Percentiles rank a stretch among this genome's conserved stretches.
Conservation (phyloP, 345 rosid genomes). For the Salix caprea region DNA sequence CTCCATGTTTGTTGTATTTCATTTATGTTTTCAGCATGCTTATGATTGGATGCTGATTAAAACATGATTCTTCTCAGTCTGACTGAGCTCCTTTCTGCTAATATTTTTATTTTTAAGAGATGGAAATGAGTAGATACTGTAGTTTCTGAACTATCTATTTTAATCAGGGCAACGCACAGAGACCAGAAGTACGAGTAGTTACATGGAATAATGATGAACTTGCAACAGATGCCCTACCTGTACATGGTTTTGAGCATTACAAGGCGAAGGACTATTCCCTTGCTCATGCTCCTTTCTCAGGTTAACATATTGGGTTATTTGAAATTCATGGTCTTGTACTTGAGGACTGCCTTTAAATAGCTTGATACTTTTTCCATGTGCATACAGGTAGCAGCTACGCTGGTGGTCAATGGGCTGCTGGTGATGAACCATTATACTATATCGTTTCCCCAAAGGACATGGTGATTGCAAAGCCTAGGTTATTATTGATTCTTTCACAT, state of each 20-base stretch:
- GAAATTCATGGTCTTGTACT: conserved; percentile 12
- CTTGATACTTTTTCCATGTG: conserved; percentile 17
- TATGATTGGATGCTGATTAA: background rate
- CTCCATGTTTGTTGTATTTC: background rate
- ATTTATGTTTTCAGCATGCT: background rate
- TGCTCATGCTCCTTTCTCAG: conserved; percentile 98
- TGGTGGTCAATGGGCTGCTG: conserved; percentile 99
- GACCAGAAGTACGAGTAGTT: conserved; percentile 91
- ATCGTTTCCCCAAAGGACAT: conserved; percentile 97
- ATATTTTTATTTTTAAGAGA: background rate
- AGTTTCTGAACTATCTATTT: conserved; percentile 19
- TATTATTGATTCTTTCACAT: conserved; percentile 13
- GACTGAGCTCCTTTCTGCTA: background rate
- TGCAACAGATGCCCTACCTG: conserved; percentile 94
- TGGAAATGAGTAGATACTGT: background rate
- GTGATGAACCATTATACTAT: conserved; percentile 93
- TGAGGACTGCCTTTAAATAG: conserved; percentile 16
- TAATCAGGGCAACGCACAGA: conserved; percentile 88
- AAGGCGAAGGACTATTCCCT: conserved; percentile 96
- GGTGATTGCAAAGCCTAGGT: conserved; percentile 99
- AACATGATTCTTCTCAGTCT: background rate
- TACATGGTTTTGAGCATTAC: conserved; percentile 96
- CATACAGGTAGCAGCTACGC: conserved; percentile 91
- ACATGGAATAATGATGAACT: conserved; percentile 97
- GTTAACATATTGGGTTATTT: conserved; percentile 33